phyloP scores from a whole-genome alignment of 108 stramenopile species.

The Pseudonitzschia multiseries region DNA sequence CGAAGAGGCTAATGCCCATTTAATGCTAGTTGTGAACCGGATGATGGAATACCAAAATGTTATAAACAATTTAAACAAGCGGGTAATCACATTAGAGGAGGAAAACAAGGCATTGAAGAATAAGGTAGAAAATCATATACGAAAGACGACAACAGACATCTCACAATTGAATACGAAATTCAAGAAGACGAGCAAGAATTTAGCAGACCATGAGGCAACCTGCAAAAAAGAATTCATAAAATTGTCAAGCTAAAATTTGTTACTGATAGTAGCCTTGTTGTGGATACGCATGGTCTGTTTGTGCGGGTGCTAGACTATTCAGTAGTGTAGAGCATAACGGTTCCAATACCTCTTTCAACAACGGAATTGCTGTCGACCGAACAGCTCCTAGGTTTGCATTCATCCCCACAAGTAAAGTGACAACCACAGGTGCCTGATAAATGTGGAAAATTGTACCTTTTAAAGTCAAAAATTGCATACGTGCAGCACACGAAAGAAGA shows the following conservation, averaged over 20 bases:
- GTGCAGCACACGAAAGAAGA: not conserved
- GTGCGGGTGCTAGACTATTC: conserved; percentile 41
- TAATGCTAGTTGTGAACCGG: conserved; percentile 44
- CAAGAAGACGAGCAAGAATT: conserved; percentile 40
- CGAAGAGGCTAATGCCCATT: conserved; percentile 42
- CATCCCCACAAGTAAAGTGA: conserved; percentile 44
- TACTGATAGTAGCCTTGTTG: conserved; percentile 37
- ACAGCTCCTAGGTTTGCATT: conserved; percentile 52
- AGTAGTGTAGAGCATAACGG: conserved; percentile 49
- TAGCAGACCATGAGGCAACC: conserved; percentile 39
- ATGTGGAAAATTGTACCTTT: conserved; percentile 50
- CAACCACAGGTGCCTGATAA: conserved; percentile 58
- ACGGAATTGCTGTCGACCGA: conserved; percentile 53
- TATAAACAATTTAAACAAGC: conserved; percentile 39
- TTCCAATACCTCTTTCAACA: conserved; percentile 47
- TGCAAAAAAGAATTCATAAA: conserved; percentile 48
- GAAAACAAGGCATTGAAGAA: conserved; percentile 39
- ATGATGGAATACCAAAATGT: conserved; percentile 51
- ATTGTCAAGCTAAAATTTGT: conserved; percentile 12
- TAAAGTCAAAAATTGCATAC: not conserved
- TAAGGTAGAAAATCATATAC: conserved; percentile 17
- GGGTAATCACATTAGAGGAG: conserved; percentile 34
- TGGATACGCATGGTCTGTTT: conserved; percentile 29
- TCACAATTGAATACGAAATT: conserved; percentile 32
- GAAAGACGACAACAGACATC: conserved; percentile 35